Evolutionary conservation across 176 grass and related monocot species (phyloP).

Genomic region (Rhynchospora tenuis): DNA sequence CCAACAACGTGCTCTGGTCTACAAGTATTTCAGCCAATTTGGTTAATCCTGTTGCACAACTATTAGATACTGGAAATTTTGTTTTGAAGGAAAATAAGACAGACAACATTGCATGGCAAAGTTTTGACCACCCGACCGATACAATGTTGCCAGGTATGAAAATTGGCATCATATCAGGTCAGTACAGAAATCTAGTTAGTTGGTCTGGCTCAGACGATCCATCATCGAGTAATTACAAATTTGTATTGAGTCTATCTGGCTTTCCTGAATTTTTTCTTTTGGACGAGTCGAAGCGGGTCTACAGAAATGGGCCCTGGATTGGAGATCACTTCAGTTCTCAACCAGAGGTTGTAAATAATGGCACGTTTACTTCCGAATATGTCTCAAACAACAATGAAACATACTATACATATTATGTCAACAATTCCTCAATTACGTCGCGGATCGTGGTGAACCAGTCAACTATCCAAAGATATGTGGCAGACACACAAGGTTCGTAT

Average conservation of each 20-base stretch:
- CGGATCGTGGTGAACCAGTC: slow-evolving; percentile 56
- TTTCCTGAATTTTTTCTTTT: slow-evolving; percentile 36
- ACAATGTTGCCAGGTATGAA: slow-evolving; percentile 63
- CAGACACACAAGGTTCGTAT: slow-evolving; percentile 16
- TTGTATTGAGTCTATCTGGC: slow-evolving; percentile 38
- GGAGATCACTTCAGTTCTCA: slow-evolving; percentile 49
- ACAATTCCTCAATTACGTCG: slow-evolving; percentile 19
- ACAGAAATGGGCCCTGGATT: slow-evolving; percentile 68
- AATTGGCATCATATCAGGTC: slow-evolving; percentile 44
- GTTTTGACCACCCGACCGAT: slow-evolving; percentile 71
- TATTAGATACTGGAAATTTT: slow-evolving; percentile 62
- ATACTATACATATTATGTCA: slow-evolving; percentile 44
- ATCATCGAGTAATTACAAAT: slow-evolving; percentile 38
- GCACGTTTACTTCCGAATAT: slow-evolving; percentile 46
- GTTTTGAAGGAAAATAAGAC: slow-evolving; percentile 12
- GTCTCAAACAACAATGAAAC: slow-evolving; percentile 34
- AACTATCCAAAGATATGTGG: slow-evolving; percentile 51
- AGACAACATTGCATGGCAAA: slow-evolving; percentile 44
- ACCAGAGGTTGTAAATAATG: slow-evolving; percentile 44
- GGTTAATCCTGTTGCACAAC: slow-evolving; percentile 31
- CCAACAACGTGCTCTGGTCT: slow-evolving; percentile 33
- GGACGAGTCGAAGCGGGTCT: neutral
- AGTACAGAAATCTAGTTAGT: slow-evolving; percentile 37
- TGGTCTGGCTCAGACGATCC: slow-evolving; percentile 52
- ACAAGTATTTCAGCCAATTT: neutral